These are phyloP conservation scores for Diversispora eburnea DNA, from an alignment of 192 early-diverging fungal genomes.

Conservation along the genomic window DNA sequence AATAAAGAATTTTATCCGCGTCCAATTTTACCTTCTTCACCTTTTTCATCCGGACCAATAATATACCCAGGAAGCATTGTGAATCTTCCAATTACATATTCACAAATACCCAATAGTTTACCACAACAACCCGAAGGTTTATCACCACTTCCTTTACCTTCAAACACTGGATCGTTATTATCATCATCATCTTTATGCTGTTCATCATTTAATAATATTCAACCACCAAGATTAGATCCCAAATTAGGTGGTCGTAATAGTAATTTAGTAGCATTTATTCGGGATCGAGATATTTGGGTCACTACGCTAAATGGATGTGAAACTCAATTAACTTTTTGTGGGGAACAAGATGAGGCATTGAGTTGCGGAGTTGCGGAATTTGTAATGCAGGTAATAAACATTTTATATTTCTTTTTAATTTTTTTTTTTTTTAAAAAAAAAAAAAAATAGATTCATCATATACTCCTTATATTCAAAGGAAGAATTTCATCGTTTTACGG, in stretches of 20 bases:
- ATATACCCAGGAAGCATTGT: conserved; percentile 1
- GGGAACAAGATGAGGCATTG: conserved; percentile 39
- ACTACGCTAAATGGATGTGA: conserved; percentile 48
- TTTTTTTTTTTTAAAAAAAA: background rate
- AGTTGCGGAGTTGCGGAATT: conserved; percentile 62
- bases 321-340: conserved; percentile 56
- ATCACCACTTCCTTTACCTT: conserved; percentile 14
- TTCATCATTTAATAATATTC: conserved; percentile 4
- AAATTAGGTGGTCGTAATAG: conserved; percentile 53
- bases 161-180: conserved; percentile 30
- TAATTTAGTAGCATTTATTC: conserved; percentile 56
- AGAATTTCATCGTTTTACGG: conserved; percentile 63
- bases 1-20: conserved; percentile 17
- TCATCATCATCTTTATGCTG: conserved; percentile 17
- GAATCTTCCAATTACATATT: background rate
- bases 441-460: background rate
- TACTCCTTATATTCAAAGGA: conserved; percentile 37
- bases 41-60: background rate
- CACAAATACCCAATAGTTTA: background rate
- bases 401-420: background rate
- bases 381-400: conserved; percentile 56
- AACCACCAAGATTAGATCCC: conserved; percentile 43
- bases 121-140: background rate
- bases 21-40: conserved; percentile 9
- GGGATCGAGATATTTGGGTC: conserved; percentile 63